Evolutionary conservation across 352 stramenopile species (phyloP).

Genomic region (Saprolegnia diclina): DNA sequence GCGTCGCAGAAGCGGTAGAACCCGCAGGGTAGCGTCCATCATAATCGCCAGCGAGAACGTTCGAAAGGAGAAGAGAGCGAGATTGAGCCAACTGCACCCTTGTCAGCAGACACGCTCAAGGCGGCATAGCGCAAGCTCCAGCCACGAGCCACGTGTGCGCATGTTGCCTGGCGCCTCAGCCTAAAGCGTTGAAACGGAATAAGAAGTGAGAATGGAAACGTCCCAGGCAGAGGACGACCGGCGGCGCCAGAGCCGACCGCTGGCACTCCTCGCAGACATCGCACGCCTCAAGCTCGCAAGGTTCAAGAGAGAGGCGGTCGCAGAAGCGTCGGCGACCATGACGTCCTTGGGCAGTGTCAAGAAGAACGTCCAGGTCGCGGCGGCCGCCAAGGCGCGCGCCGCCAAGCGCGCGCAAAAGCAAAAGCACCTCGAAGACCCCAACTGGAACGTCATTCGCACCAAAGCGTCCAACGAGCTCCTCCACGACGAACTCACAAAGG

Average conservation of each 20-base stretch:
- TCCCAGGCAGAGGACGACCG: neutral
- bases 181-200: neutral
- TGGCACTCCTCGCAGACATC: constrained; percentile 11
- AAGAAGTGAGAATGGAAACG: neutral
- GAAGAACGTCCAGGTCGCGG: neutral
- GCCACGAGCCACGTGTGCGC: too few relatives aligned
- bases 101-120: too few relatives aligned
- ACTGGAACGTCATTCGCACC: constrained; percentile 14
- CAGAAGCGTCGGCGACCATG: neutral
- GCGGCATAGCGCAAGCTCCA: too few relatives aligned
- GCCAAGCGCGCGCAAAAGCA: neutral
- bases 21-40: too few relatives aligned
- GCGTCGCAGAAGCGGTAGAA: too few relatives aligned
- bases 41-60: too few relatives aligned
- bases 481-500: constrained; percentile 16
- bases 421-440: neutral
- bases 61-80: too few relatives aligned
- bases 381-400: neutral
- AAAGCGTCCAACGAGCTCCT: constrained; percentile 4
- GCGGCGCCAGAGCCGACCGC: neutral
- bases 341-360: constrained; percentile 2
- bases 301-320: neutral
- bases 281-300: neutral
- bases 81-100: too few relatives aligned
- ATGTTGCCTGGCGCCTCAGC: neutral